A percentile compares a stretch with the other conserved stretches of the same genome.
Conservation (phyloP, 352 stramenopile genomes). For the Phytopythium helicoides region DNA sequence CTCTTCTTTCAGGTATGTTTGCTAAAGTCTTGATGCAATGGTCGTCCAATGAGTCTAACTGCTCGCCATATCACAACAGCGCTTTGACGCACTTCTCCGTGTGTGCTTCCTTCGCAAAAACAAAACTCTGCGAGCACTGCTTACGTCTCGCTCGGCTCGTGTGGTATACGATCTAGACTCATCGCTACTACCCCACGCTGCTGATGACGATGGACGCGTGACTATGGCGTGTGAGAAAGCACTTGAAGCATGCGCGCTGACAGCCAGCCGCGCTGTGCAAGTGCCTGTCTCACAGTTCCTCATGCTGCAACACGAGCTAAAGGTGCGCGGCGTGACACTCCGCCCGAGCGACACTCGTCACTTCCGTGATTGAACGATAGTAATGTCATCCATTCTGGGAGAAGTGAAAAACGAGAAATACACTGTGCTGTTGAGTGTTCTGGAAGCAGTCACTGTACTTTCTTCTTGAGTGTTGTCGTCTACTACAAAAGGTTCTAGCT, state of each 20-base stretch:
- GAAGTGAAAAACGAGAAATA: slow-evolving; percentile 6
- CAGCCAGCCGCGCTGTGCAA: slow-evolving; percentile 58
- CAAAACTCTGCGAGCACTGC: slow-evolving; percentile 77
- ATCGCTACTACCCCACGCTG: slow-evolving; percentile 11
- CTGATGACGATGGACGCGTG: slow-evolving; percentile 31
- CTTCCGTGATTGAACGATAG: slow-evolving; percentile 43
- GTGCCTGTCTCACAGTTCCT: slow-evolving; percentile 61
- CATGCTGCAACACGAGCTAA: slow-evolving; percentile 48
- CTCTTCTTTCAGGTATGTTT: slow-evolving; percentile 49
- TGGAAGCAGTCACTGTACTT: not conserved
- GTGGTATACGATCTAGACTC: slow-evolving; percentile 24
- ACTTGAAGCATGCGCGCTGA: slow-evolving; percentile 41
- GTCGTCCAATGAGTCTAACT: too few species aligned
- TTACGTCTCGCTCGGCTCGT: slow-evolving; percentile 64
- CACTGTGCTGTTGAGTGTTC: not conserved
- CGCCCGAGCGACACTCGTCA: slow-evolving; percentile 61
- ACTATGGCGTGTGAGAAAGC: slow-evolving; percentile 45
- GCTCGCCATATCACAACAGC: slow-evolving; percentile 17
- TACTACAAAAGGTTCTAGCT: not conserved
- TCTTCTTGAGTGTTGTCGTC: not conserved
- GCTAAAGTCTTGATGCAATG: not conserved
- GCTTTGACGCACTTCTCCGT: slow-evolving; percentile 73
- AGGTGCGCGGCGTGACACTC: slow-evolving; percentile 41
- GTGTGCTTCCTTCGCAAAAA: slow-evolving; percentile 84
- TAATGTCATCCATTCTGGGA: not conserved